A percentile compares a stretch with the other conserved stretches of the same genome.
These are phyloP conservation scores for Aureobasidium namibiae DNA, from an alignment of 2,329 filamentous ascomycete species.

Conservation along the genomic window DNA sequence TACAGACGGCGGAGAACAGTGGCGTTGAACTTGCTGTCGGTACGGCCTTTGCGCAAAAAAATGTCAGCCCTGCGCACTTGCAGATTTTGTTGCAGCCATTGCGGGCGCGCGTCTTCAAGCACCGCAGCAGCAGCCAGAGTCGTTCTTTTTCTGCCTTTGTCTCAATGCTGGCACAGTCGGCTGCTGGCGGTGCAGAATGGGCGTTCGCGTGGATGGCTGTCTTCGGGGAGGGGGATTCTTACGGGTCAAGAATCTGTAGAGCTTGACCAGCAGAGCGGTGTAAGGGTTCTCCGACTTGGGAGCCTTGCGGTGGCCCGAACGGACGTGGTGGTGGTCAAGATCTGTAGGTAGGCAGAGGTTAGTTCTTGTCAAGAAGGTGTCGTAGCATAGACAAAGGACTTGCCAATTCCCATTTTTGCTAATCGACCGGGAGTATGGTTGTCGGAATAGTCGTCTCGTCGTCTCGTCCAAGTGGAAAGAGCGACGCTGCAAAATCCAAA, in stretches of 20 bases:
- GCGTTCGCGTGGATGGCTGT: neutral
- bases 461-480: neutral
- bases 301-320: slow-evolving; percentile 58
- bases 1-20: slow-evolving; percentile 94
- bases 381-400: too few species aligned
- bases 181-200: neutral
- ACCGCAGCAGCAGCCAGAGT: neutral
- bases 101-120: neutral
- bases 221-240: slow-evolving; percentile 1
- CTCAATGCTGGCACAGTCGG: neutral
- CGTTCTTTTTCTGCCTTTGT: neutral
- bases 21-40: slow-evolving; percentile 98
- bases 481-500: neutral
- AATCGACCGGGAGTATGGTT: slow-evolving; percentile 3
- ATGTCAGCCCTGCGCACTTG: slow-evolving; percentile 13
- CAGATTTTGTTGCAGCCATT: neutral
- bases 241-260: slow-evolving; percentile 27
- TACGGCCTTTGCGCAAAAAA: slow-evolving; percentile 59
- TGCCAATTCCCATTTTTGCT: slow-evolving; percentile 15
- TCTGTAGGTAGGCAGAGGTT: too few species aligned
- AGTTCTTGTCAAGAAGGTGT: too few species aligned
- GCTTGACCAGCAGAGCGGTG: slow-evolving; percentile 73
- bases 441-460: slow-evolving; percentile 9
- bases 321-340: slow-evolving; percentile 56
- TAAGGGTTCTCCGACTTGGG: slow-evolving; percentile 61